Conservation (phyloP, 1,139 yeast species). For the Hyphopichia khmerensis region DNA sequence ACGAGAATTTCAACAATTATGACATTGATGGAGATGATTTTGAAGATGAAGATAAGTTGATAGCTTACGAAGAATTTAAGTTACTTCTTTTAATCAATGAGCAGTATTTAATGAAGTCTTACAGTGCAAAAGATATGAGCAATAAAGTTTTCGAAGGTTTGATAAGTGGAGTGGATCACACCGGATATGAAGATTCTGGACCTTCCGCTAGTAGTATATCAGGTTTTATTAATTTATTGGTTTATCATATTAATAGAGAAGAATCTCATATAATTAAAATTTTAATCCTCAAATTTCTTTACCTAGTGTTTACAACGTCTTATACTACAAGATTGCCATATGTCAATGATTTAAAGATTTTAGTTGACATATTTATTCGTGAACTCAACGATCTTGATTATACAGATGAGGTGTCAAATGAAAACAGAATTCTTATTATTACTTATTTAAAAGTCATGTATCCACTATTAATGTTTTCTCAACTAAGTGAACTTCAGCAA, state of each 20-base stretch:
- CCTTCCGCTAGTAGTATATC: slow-evolving; percentile 23
- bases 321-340: slow-evolving; percentile 69
- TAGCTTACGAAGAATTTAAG: slow-evolving; percentile 71
- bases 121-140: slow-evolving; percentile 26
- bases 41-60: slow-evolving; percentile 59
- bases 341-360: slow-evolving; percentile 79
- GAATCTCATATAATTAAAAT: slow-evolving; percentile 71
- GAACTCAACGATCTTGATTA: slow-evolving; percentile 68
- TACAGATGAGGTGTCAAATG: slow-evolving; percentile 41
- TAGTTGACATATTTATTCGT: slow-evolving; percentile 81
- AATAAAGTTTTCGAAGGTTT: slow-evolving; percentile 52
- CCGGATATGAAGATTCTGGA: slow-evolving; percentile 9
- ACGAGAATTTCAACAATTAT: slow-evolving; percentile 45
- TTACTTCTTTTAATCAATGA: slow-evolving; percentile 76
- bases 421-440: slow-evolving; percentile 54
- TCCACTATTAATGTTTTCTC: slow-evolving; percentile 70
- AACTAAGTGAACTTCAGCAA: slow-evolving; percentile 47
- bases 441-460: slow-evolving; percentile 75
- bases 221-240: slow-evolving; percentile 40
- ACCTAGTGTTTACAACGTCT: slow-evolving; percentile 68
- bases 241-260: slow-evolving; percentile 71
- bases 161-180: slow-evolving; percentile 18
- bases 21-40: slow-evolving; percentile 37
- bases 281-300: slow-evolving; percentile 74
- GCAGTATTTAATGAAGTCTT: slow-evolving; percentile 73